Percentiles rank a stretch among this genome's conserved stretches.
Evolutionary conservation across 78 protist species (phyloP).

Genomic region (Dictyostelium firmibasis): DNA sequence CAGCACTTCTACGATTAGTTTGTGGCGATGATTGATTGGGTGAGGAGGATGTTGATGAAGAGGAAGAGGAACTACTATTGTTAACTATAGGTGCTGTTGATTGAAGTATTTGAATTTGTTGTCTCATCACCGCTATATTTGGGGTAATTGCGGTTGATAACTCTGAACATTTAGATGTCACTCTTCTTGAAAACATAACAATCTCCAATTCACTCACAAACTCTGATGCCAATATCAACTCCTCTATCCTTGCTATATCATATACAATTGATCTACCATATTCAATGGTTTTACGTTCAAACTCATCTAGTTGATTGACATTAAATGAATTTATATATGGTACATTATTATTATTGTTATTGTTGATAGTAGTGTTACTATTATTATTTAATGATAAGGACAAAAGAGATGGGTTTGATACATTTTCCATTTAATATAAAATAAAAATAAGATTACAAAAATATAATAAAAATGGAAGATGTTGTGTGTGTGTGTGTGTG

Average conservation of each 20-base stretch:
- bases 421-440: background rate
- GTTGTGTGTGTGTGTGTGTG: too few relatives aligned
- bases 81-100: background rate
- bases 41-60: background rate
- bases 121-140: background rate
- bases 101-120: background rate
- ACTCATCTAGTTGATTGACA: constrained; percentile 15
- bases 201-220: constrained; percentile 69
- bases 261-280: constrained; percentile 42
- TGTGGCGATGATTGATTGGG: background rate
- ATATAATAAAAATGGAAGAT: background rate
- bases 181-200: constrained; percentile 71
- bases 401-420: background rate
- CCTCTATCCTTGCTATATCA: constrained; percentile 53
- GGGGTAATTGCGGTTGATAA: background rate
- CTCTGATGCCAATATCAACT: constrained; percentile 22
- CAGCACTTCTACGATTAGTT: background rate
- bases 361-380: background rate
- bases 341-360: background rate
- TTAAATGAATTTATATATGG: background rate
- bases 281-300: constrained; percentile 29
- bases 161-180: constrained; percentile 71
- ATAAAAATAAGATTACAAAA: background rate
- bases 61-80: too few relatives aligned
- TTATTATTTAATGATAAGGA: background rate